phyloP scores from a whole-genome alignment of 805 yeast species.

The Starmerella apicola region DNA sequence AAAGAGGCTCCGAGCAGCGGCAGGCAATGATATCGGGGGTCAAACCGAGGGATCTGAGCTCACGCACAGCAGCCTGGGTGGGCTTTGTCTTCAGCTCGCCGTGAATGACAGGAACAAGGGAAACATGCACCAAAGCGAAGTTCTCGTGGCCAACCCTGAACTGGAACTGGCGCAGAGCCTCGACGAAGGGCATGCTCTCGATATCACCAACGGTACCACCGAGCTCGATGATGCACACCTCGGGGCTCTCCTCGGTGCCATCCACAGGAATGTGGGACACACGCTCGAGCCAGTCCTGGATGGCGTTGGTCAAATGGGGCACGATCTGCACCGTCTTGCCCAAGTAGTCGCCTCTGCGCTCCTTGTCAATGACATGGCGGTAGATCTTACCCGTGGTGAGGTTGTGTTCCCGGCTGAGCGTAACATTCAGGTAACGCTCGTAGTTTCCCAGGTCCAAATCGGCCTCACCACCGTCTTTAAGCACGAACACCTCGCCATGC shows the following conservation, averaged over 20 bases:
- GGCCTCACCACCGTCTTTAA: constrained; percentile 98
- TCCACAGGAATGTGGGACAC: constrained; percentile 90
- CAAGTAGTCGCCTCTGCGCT: constrained; percentile 90
- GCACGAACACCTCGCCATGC: constrained; percentile 97
- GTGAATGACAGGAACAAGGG: constrained; percentile 92
- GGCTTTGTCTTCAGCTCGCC: constrained; percentile 99
- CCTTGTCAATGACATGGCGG: constrained; percentile 83
- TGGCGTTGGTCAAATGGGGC: constrained; percentile 93
- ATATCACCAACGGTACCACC: constrained; percentile 99
- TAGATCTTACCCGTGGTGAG: constrained; percentile 97
- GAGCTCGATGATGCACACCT: constrained; percentile 89
- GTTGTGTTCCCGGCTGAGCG: constrained; percentile 87
- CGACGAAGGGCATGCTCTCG: constrained; percentile 97
- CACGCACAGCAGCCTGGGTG: constrained; percentile 97
- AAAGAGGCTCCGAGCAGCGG: constrained; percentile 79
- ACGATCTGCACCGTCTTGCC: constrained; percentile 99
- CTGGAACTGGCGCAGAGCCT: constrained; percentile 97
- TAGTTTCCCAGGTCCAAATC: constrained; percentile 97
- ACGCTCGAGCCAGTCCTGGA: constrained; percentile 96
- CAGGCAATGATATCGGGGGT: constrained; percentile 96
- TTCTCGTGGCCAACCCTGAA: constrained; percentile 90
- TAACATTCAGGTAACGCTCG: constrained; percentile 89
- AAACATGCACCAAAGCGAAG: constrained; percentile 92
- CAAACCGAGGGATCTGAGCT: constrained; percentile 86
- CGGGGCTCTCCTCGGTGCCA: constrained; percentile 75